phyloP scores from a whole-genome alignment of 1,139 yeast genomes.

The Geotrichum klebahnii region DNA sequence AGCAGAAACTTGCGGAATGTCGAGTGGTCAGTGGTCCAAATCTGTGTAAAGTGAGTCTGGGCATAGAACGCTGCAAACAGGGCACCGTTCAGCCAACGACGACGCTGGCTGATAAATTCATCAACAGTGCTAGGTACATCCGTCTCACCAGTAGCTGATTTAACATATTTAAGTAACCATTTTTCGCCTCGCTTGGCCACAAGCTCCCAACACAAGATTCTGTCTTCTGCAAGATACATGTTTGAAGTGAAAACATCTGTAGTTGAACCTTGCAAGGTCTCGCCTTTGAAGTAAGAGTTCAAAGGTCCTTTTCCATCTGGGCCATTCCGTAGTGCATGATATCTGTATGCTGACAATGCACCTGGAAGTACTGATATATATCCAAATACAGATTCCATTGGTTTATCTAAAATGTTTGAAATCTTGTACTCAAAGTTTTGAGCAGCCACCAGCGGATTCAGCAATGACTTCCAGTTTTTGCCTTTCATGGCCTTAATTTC shows the following conservation, averaged over 20 bases:
- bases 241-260: slow-evolving; percentile 78
- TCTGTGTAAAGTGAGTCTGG: slow-evolving; percentile 62
- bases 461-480: slow-evolving; percentile 44
- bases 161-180: slow-evolving; percentile 86
- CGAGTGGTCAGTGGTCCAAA: slow-evolving; percentile 79
- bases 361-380: slow-evolving; percentile 89
- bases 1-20: slow-evolving; percentile 63
- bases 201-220: slow-evolving; percentile 89
- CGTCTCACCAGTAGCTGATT: slow-evolving; percentile 88
- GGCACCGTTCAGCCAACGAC: slow-evolving; percentile 96
- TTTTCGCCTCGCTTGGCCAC: slow-evolving; percentile 72
- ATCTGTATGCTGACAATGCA: slow-evolving; percentile 87
- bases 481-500: slow-evolving; percentile 90
- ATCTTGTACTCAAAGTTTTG: slow-evolving; percentile 91
- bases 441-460: slow-evolving; percentile 85
- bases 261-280: slow-evolving; percentile 51
- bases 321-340: slow-evolving; percentile 70
- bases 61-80: slow-evolving; percentile 92
- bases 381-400: slow-evolving; percentile 84
- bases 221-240: slow-evolving; percentile 93
- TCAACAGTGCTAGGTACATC: slow-evolving; percentile 89
- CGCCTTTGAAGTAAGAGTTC: slow-evolving; percentile 69
- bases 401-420: slow-evolving; percentile 87
- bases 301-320: slow-evolving; percentile 86
- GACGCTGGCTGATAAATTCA: slow-evolving; percentile 83